These are phyloP conservation scores for Acanthamoeba royreba DNA, from an alignment of 208 protist genomes.

Conservation along the genomic window DNA sequence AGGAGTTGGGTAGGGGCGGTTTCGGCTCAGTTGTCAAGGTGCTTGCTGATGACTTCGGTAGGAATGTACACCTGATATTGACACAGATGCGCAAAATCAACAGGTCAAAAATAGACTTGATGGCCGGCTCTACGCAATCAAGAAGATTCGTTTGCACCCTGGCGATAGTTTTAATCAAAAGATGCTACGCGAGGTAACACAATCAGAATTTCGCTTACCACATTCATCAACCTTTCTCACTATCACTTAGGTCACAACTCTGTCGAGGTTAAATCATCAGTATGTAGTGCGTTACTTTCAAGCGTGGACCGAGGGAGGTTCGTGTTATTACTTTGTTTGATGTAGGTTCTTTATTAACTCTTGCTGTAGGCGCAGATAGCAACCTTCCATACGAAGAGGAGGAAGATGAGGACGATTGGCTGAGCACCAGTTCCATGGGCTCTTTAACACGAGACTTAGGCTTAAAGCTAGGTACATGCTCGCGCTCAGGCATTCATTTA, in stretches of 20 bases:
- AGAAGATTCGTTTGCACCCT: constrained; percentile 65
- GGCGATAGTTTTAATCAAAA: constrained; percentile 27
- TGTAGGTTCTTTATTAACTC: not conserved
- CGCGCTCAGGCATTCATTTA: not conserved
- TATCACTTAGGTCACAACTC: constrained; percentile 61
- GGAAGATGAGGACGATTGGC: not conserved
- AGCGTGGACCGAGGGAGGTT: constrained; percentile 68
- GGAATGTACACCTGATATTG: not conserved
- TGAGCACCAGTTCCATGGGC: not conserved
- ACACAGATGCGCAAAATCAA: not conserved
- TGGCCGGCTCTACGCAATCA: constrained; percentile 72
- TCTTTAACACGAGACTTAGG: not conserved
- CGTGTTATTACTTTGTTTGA: not conserved
- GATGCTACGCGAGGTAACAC: constrained; percentile 24
- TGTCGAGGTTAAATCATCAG: constrained; percentile 70
- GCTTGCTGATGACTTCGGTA: not conserved
- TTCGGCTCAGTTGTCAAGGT: constrained; percentile 63
- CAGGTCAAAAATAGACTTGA: constrained; percentile 69
- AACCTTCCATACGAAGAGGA: not conserved
- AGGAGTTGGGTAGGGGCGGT: constrained; percentile 57
- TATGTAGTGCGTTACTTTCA: constrained; percentile 76
- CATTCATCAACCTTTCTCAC: not conserved
- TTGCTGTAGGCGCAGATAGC: not conserved
- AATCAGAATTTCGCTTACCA: not conserved
- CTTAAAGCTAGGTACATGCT: not conserved